A percentile compares a stretch with the other conserved stretches of the same genome.
Evolutionary conservation across 371 early-diverging fungal species (phyloP).

Genomic region (Cokeromyces recurvatus): DNA sequence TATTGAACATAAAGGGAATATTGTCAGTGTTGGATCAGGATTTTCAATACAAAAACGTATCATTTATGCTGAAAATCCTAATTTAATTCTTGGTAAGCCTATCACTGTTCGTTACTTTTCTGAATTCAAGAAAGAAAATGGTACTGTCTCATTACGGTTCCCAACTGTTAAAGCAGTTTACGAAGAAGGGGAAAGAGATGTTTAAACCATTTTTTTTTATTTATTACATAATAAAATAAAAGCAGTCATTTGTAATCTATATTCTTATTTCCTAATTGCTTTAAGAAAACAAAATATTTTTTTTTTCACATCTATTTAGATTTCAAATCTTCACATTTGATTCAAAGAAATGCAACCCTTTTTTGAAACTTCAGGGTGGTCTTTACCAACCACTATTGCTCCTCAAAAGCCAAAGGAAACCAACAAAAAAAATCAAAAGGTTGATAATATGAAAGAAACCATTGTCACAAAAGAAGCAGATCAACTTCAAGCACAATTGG

Average conservation of each 20-base stretch:
- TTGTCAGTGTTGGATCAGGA: conserved; percentile 57
- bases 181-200: conserved; percentile 28
- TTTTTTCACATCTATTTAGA: neutral
- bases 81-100: conserved; percentile 43
- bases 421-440: conserved; percentile 8
- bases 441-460: conserved; percentile 5
- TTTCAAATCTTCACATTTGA: too few species aligned
- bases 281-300: too few species aligned
- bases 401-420: conserved; percentile 10
- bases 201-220: conserved; percentile 1
- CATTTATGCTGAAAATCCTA: conserved; percentile 39
- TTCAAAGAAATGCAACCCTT: conserved; percentile 21
- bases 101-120: conserved; percentile 58
- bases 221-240: neutral
- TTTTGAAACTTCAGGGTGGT: conserved; percentile 39
- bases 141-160: conserved; percentile 43
- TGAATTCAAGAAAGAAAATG: conserved; percentile 34
- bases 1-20: conserved; percentile 45
- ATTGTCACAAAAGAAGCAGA: conserved; percentile 23
- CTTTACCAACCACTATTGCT: conserved; percentile 27
- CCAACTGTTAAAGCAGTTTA: conserved; percentile 57
- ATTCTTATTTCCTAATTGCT: too few species aligned
- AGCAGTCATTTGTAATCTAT: neutral
- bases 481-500: conserved; percentile 27
- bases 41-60: conserved; percentile 43